These are phyloP conservation scores for Microdochium paspali DNA, from an alignment of 2,329 filamentous ascomycete species.

Conservation along the genomic window DNA sequence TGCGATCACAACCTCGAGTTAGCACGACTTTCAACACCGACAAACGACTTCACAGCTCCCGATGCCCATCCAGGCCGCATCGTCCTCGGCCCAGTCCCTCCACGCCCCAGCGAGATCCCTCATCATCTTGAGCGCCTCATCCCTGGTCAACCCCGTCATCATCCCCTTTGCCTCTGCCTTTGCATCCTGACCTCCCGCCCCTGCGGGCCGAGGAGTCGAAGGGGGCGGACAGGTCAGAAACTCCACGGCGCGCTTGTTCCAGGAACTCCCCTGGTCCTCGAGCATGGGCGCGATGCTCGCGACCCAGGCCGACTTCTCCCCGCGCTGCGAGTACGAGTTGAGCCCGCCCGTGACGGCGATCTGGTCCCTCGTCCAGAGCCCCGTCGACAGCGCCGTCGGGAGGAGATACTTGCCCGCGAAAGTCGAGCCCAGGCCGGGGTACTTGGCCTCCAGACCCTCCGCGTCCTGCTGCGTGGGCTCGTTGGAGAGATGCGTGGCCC, in stretches of 20 bases:
- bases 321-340: neutral
- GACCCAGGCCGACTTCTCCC: neutral
- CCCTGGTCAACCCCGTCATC: neutral
- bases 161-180: too few species aligned
- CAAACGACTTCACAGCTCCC: neutral
- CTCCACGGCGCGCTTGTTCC: neutral
- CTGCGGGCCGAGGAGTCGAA: too few species aligned
- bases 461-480: neutral
- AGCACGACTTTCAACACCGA: neutral
- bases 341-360: neutral
- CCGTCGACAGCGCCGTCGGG: neutral
- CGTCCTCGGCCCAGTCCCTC: neutral
- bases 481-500: neutral
- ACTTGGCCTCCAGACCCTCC: too few species aligned
- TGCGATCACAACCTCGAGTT: too few species aligned
- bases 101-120: neutral
- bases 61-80: neutral
- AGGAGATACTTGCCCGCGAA: neutral
- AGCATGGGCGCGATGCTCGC: neutral
- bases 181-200: too few species aligned
- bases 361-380: neutral
- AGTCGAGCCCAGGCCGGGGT: too few species aligned
- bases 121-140: neutral
- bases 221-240: too few species aligned
- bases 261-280: neutral